phyloP scores from a whole-genome alignment of 23 red algal genomes.

The Gracilaria domingensis region DNA sequence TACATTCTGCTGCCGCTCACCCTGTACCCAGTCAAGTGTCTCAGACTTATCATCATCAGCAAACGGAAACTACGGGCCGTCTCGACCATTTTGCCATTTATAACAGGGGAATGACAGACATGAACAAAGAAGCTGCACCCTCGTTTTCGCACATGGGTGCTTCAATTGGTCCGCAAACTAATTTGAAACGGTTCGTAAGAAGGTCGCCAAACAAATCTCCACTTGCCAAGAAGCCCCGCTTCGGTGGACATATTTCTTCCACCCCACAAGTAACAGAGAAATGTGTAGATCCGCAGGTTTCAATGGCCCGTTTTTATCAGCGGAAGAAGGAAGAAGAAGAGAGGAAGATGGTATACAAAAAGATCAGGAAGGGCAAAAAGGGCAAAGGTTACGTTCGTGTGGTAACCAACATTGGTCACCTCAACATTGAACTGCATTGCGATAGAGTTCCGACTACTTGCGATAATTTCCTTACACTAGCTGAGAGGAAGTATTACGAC shows the following conservation, averaged over 20 bases:
- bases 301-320: conserved; percentile 40
- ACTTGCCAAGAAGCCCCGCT: conserved; percentile 13
- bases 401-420: conserved; percentile 62
- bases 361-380: conserved; percentile 48
- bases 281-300: neutral
- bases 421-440: conserved; percentile 68
- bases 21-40: conserved; percentile 7
- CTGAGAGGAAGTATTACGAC: conserved; percentile 76
- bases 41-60: conserved; percentile 14
- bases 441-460: conserved; percentile 54
- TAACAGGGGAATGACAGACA: neutral
- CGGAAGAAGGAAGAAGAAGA: conserved; percentile 38
- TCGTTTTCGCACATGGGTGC: neutral
- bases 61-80: neutral
- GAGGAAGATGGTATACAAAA: conserved; percentile 48
- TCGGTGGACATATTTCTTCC: neutral
- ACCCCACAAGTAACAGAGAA: neutral
- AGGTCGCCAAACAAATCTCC: neutral
- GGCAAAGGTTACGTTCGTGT: conserved; percentile 67
- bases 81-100: neutral
- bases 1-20: neutral
- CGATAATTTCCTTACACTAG: conserved; percentile 72
- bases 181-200: neutral
- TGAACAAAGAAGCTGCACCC: neutral
- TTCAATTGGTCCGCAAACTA: neutral